Base-by-base conservation (phyloP, 2,329 filamentous ascomycete genomes). In the Epichloe elymi region DNA sequence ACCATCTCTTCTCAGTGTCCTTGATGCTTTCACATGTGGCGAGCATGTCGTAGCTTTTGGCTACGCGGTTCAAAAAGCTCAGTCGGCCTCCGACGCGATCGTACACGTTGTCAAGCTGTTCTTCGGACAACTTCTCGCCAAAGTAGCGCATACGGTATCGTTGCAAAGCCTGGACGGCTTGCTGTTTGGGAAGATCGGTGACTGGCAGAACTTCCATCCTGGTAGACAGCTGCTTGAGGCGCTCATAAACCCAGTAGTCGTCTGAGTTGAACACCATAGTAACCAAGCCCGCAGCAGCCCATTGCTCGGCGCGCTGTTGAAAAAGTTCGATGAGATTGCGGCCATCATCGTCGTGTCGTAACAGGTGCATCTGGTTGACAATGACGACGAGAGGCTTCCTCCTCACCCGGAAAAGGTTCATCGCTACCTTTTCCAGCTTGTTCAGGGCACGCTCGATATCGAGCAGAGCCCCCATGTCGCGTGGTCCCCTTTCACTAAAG, bases 161-260 rank as follows among this genome's bases (percentile, higher is more conserved):
- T 53, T 76, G 74, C 30, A 98, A 72, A 0, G 93, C 91, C 23
- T 74, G 71, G 54, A 95, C 78, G 4, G 93, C 90, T 60, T 86
- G 81, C 11, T 72, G 65, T 64, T 90, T 95, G 48, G 85, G 80
- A 6, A 98, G 73, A 65, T 98, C 93, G 4, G 79, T 76, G 41
- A 98, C 83, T 8, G 88, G 82, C 38, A 95, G 83, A 4, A 98
- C 86, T 62, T 96, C 90, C 88, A 98, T 95, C 44, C 93, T 82
- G 2, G 90, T 95, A 3, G 89, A 88, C 53, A 95, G 84, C 64
- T 88, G 84, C 73, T 96, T 96, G 49, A 98, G 72, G 14, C 90
- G 80, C 66, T 98, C 93, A 61, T 96, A 97, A 0, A 98, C 86
- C 93, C 93, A 98, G 69, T 95, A 98, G 64, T 97, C 93, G 67